Conservation (phyloP, 495 filamentous ascomycete genomes). For the Talaromyces adpressus region DNA sequence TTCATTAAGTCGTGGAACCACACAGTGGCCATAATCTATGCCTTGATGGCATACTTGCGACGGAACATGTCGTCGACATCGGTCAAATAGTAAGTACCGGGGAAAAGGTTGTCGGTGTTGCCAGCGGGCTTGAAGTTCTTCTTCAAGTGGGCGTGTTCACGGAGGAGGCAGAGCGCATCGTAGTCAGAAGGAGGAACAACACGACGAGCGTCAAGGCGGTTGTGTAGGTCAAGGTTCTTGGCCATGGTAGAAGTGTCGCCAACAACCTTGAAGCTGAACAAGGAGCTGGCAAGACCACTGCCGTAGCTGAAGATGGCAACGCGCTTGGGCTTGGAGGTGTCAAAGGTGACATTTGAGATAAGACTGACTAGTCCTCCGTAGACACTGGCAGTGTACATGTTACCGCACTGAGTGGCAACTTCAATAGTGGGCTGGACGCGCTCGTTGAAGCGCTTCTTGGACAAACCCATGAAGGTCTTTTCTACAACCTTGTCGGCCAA, state of each 20-base stretch:
- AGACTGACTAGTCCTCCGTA: constrained; percentile 79
- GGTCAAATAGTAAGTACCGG: constrained; percentile 83
- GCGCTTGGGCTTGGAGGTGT: constrained; percentile 71
- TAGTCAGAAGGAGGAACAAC: constrained; percentile 77
- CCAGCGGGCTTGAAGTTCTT: constrained; percentile 81
- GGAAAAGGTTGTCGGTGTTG: constrained; percentile 64
- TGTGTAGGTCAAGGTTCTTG: constrained; percentile 73
- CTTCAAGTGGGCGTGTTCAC: constrained; percentile 89
- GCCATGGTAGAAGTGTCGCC: constrained; percentile 70
- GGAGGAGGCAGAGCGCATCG: constrained; percentile 88
- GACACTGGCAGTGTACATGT: constrained; percentile 98
- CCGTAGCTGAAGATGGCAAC: constrained; percentile 94
- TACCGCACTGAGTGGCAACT: constrained; percentile 90
- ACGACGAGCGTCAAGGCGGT: constrained; percentile 62
- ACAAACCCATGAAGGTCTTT: constrained; percentile 91
- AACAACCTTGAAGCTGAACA: constrained; percentile 81
- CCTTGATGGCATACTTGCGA: constrained; percentile 80
- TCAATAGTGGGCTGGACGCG: constrained; percentile 79
- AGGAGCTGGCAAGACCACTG: constrained; percentile 78
- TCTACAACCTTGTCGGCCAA: constrained; percentile 89
- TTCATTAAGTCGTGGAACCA: constrained; percentile 4
- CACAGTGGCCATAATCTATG: constrained; percentile 38
- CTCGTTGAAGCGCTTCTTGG: constrained; percentile 92
- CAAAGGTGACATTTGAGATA: constrained; percentile 63
- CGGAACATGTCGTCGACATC: constrained; percentile 94